Evolutionary conservation across 1,284 basidiomycete species (phyloP).

Genomic region (Irpex sp.): DNA sequence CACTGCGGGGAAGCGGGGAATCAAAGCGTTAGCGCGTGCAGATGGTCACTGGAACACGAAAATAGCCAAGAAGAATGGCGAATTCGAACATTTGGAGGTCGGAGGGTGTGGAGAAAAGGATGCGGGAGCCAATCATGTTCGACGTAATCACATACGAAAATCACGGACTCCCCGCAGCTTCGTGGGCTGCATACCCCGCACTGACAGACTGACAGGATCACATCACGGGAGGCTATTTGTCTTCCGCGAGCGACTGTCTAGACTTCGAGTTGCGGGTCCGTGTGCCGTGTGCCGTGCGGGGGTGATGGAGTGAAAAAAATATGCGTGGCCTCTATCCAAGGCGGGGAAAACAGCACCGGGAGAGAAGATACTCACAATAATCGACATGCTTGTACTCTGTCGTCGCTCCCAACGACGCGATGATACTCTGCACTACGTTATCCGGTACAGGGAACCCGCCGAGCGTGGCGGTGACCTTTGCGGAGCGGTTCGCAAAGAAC

Average conservation of each 20-base stretch:
- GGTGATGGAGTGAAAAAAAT: not conserved
- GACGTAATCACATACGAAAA: not conserved
- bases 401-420: constrained; percentile 38
- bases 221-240: not conserved
- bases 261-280: not conserved
- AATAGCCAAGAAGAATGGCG: not conserved
- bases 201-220: not conserved
- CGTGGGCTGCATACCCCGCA: not conserved
- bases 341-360: not conserved
- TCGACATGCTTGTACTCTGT: constrained; percentile 43
- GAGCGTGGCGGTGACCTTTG: constrained; percentile 42
- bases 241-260: not conserved
- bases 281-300: no score
- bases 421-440: constrained; percentile 34
- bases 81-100: not conserved
- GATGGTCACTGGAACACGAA: not conserved
- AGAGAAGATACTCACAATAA: constrained; percentile 37
- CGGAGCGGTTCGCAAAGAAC: constrained; percentile 47
- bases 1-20: constrained; percentile 15
- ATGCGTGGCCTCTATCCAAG: no score
- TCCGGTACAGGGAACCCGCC: constrained; percentile 35
- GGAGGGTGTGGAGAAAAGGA: not conserved
- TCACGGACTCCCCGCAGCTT: not conserved
- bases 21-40: not conserved
- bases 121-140: not conserved